phyloP scores from a whole-genome alignment of 805 yeast species.

The Lipomyces anomalus region DNA sequence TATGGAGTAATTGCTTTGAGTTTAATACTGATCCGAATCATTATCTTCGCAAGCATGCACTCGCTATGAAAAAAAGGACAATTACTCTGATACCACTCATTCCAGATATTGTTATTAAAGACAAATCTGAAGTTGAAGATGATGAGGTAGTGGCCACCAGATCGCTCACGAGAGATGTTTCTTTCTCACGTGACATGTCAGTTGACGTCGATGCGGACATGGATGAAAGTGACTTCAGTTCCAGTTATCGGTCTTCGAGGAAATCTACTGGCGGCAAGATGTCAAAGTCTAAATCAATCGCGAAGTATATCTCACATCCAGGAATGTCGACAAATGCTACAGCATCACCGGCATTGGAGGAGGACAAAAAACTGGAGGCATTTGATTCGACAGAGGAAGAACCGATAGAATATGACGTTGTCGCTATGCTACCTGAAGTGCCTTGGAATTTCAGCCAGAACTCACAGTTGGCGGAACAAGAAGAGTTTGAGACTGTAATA shows the following conservation, averaged over 20 bases:
- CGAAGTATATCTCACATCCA: too few relatives aligned
- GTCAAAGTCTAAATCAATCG: neutral
- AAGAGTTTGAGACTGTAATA: constrained; percentile 17
- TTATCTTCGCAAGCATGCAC: constrained; percentile 82
- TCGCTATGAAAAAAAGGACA: constrained; percentile 93
- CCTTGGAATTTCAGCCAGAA: constrained; percentile 22
- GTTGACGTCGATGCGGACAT: constrained; percentile 19
- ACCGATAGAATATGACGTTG: constrained; percentile 65
- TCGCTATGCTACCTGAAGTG: constrained; percentile 72
- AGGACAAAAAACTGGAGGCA: neutral
- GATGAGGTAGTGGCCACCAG: constrained; percentile 32
- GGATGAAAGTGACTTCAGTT: constrained; percentile 15
- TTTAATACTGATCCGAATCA: constrained; percentile 95
- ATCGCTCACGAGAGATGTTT: constrained; percentile 15
- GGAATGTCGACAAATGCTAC: neutral
- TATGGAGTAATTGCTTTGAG: constrained; percentile 90
- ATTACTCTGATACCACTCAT: constrained; percentile 69
- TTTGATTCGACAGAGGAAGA: constrained; percentile 25
- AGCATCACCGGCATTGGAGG: neutral
- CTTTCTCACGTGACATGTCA: constrained; percentile 17
- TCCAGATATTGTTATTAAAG: constrained; percentile 79
- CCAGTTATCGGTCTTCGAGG: constrained; percentile 6
- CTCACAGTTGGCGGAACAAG: constrained; percentile 11
- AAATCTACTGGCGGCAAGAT: constrained; percentile 5
- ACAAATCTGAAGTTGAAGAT: constrained; percentile 37